Evolutionary conservation across 345 rosid genomes (phyloP), one percentile per base, ranked within the genome.

Genomic region (Eucalyptus polybractea): DNA sequence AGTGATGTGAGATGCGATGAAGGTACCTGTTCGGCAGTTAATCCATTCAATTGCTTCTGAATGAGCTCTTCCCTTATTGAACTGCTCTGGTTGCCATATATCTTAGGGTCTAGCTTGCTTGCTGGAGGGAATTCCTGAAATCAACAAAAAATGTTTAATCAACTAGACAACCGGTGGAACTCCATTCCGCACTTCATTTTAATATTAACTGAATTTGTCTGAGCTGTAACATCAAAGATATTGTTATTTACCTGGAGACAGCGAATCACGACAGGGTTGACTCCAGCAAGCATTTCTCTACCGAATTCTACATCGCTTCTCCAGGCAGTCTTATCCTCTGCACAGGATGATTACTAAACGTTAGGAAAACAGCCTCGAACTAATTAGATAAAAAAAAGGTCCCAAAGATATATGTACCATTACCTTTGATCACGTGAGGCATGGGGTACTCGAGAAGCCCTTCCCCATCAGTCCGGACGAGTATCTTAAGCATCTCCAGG

Each of bases 341-440:
- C 60, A 4, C 80, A 87, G 37, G 25, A 88, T 65, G 19, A 65
- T 65, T 65, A 10, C 72, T 29, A 29, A 65, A 65, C 37, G 19
- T 65, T 14, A 76, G 47, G 50, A 88, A 37, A 58, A 40, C 33
- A 25, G 49, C 60, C 44, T 51, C 7, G 5, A 54, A 60, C 11
- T 60, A 25, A 25, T 19, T 6, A 47, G 49, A 60, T 87, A 19
- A 8, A 54, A 87, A 60, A 87, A 44, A 22, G 58, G 11, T 40
- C 21, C 13, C 76, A 29, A 3, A 42, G 50, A 31, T 45, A 22
- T 13, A 65, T 29, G 17, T 29, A 24, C 72, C 72, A 16, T 21
- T 89, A 93, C 95, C 91, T 93, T 91, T 69, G 33, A 93, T 91
- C 44, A 92, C 92, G 87, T 91, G 91, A 76, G 95, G 94, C 90